Base-by-base conservation (phyloP, 345 rosid species). In the Brassica cretica region DNA sequence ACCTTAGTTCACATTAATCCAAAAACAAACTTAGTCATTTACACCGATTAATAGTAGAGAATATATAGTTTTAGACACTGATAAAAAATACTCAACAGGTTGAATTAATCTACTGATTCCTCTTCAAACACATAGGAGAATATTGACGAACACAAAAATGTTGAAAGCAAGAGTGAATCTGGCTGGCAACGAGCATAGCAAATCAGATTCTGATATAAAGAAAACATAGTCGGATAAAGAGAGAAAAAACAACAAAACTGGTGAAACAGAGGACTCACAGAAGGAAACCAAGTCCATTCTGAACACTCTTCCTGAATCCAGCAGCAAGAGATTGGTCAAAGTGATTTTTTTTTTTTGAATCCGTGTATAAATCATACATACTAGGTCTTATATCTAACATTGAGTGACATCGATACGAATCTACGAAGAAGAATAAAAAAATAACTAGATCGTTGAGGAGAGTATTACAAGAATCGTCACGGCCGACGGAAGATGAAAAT, bases 401-500 rank as follows among this genome's bases (percentile, higher is more conserved):
- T 19, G 21, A 19, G 21, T 19, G 21, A 19, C 21, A 19, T 19
- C 21, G 21, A 19, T 19, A 19, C 21, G 21, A 19, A 19, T 19
- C 21, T 19, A 19, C 21, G 21, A 19, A 19, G 21, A 19, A 19
- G 21, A 19, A 19, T 19, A 19, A 19, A 19, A 19, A 19, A 19
- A 19, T 19, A 19, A 19, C 1, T 19, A 19, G 21, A 19, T 19
- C 21, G 21, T 19, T 19, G 21, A 19, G 21, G 21, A 19, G 21
- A 19, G 21, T 19, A 19, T 19, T 19, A 19, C 21, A 19, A 61
- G 90, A 95, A 64, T 87, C 97, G 53, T 94, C 97, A 63, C 87
- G 91, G 60, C 82, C 86, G 8, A 86, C 83, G 15, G 94, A 87
- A 35, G 98, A 87, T 64, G 98, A 79, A 59, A 94, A 88, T 76